Conservation (phyloP, 148 eudicot genomes). For the Talinum fruticosum region DNA sequence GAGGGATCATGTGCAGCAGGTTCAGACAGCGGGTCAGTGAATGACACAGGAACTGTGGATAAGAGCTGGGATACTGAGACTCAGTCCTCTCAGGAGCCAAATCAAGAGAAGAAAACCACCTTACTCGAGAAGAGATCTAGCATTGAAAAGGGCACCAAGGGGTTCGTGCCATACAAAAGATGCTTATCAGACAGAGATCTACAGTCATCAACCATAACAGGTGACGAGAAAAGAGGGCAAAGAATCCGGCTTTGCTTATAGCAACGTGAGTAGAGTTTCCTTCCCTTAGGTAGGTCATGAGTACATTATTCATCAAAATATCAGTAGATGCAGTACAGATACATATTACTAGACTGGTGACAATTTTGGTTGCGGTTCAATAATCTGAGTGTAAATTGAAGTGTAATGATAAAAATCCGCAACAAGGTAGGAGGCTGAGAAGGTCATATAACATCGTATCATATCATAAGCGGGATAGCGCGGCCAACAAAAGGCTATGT, state of each 20-base stretch:
- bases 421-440: background rate
- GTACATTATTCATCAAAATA: slow-evolving; percentile 15
- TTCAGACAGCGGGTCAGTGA: slow-evolving; percentile 40
- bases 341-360: slow-evolving; percentile 4
- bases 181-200: slow-evolving; percentile 43
- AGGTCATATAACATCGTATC: background rate
- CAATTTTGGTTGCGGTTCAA: slow-evolving; percentile 26
- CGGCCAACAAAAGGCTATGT: background rate
- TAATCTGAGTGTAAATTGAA: background rate
- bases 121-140: slow-evolving; percentile 23
- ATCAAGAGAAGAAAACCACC: background rate
- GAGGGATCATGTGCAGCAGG: slow-evolving; percentile 46
- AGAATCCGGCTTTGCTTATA: slow-evolving; percentile 71
- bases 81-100: slow-evolving; percentile 5
- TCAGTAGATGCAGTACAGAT: slow-evolving; percentile 19
- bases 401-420: background rate
- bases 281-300: background rate
- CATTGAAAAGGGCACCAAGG: slow-evolving; percentile 31
- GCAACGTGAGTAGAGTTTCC: slow-evolving; percentile 4
- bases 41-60: slow-evolving; percentile 23
- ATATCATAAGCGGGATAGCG: background rate
- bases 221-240: slow-evolving; percentile 46
- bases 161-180: slow-evolving; percentile 91
- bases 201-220: slow-evolving; percentile 25
- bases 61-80: slow-evolving; percentile 36